phyloP scores from a whole-genome alignment of 1,284 basidiomycete species.

The Marasmius fiardii region DNA sequence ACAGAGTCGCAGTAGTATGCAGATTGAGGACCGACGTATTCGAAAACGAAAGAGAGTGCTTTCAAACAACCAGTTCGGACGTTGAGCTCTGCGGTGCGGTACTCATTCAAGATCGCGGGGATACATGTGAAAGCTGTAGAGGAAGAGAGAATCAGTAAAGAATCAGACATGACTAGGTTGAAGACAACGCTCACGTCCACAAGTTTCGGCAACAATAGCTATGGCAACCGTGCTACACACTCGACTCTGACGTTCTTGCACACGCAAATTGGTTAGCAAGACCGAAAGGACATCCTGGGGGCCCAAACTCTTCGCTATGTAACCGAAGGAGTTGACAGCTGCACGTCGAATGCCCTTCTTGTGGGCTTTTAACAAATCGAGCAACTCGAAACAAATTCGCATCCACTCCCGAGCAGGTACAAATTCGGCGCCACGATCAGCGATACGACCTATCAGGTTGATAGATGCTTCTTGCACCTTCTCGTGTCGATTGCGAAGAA shows the following conservation, averaged over 20 bases:
- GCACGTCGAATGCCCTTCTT: slow-evolving; percentile 99
- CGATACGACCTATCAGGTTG: slow-evolving; percentile 98
- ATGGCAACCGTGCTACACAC: slow-evolving; percentile 99
- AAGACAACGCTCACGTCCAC: slow-evolving; percentile 69
- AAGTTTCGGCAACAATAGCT: slow-evolving; percentile 96
- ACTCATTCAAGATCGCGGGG: slow-evolving; percentile 98
- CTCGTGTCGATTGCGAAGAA: slow-evolving; percentile 97
- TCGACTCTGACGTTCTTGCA: slow-evolving; percentile 98
- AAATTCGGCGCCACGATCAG: slow-evolving; percentile 98
- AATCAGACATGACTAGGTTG: slow-evolving; percentile 2
- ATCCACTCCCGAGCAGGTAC: slow-evolving; percentile 99
- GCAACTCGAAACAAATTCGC: slow-evolving; percentile 98
- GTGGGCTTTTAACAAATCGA: slow-evolving; percentile 97
- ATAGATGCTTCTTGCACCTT: slow-evolving; percentile 99
- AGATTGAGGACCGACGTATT: slow-evolving; percentile 99
- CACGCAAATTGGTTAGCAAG: slow-evolving; percentile 93
- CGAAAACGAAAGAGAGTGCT: slow-evolving; percentile 97
- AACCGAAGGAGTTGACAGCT: slow-evolving; percentile 99
- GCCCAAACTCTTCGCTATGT: slow-evolving; percentile 98
- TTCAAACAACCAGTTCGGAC: slow-evolving; percentile 99
- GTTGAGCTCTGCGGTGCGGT: slow-evolving; percentile 96
- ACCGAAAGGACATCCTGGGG: slow-evolving; percentile 98
- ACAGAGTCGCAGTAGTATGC: slow-evolving; percentile 98
- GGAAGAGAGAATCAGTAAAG: slow-evolving; percentile 18
- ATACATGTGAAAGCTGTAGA: slow-evolving; percentile 92